These are phyloP conservation scores for Cytospora leucostoma DNA, from an alignment of 2,329 filamentous ascomycete genomes.

Conservation along the genomic window DNA sequence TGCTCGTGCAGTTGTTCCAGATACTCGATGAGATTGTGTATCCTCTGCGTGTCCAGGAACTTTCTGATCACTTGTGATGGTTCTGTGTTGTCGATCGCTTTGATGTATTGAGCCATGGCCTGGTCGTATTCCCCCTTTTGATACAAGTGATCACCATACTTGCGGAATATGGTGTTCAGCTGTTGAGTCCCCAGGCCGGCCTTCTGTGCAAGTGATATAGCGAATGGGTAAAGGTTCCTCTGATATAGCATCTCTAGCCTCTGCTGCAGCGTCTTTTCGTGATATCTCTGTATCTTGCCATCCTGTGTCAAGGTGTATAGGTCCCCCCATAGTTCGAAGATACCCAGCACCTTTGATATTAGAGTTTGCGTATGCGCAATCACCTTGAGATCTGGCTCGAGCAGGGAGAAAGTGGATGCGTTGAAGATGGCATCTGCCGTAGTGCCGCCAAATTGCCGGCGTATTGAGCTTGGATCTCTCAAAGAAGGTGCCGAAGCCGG, in stretches of 20 bases:
- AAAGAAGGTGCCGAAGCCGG: conserved; percentile 57
- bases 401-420: conserved; percentile 82
- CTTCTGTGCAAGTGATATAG: conserved; percentile 91
- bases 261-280: conserved; percentile 87
- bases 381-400: conserved; percentile 90
- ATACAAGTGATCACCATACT: conserved; percentile 92
- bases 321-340: conserved; percentile 89
- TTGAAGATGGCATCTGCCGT: conserved; percentile 79
- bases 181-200: conserved; percentile 76
- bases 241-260: conserved; percentile 93
- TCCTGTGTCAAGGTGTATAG: conserved; percentile 88
- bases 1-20: conserved; percentile 95
- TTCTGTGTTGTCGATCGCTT: conserved; percentile 93
- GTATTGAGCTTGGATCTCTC: conserved; percentile 60
- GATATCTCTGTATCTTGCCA: conserved; percentile 85
- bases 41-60: conserved; percentile 95
- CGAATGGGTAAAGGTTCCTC: conserved; percentile 86
- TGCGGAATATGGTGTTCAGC: conserved; percentile 88
- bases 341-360: conserved; percentile 73
- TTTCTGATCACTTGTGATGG: conserved; percentile 96
- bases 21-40: conserved; percentile 96
- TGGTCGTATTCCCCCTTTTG: conserved; percentile 95
- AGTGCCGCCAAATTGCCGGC: conserved; percentile 70
- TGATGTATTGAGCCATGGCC: conserved; percentile 98
- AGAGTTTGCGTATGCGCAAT: conserved; percentile 87